phyloP scores from a whole-genome alignment of 495 filamentous ascomycete species.

The Aspergillus indologenus region DNA sequence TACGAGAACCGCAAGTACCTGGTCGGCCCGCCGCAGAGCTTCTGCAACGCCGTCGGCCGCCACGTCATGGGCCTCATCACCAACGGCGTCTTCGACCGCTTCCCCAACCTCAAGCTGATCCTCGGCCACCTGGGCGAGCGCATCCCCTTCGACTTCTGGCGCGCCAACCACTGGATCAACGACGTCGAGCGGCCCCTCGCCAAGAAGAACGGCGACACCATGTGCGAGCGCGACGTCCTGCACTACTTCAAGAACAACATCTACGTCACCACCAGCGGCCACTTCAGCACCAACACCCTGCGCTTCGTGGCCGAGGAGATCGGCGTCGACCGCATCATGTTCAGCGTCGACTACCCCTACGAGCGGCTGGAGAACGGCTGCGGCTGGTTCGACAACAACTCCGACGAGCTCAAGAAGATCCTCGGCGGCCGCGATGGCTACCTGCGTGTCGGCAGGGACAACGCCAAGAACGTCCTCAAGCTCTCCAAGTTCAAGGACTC shows the following conservation, averaged over 20 bases:
- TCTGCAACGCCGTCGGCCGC: conserved; percentile 34
- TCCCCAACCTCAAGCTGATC: conserved; percentile 50
- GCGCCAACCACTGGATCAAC: conserved; percentile 49
- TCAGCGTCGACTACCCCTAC: conserved; percentile 13
- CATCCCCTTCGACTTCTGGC: conserved; percentile 53
- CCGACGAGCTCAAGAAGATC: conserved; percentile 13
- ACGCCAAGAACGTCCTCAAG: conserved; percentile 43
- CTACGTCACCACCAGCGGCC: conserved; percentile 16
- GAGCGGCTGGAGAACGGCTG: conserved; percentile 2
- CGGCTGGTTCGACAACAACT: conserved; percentile 5
- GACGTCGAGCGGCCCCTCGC: conserved; percentile 33
- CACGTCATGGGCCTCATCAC: conserved; percentile 41
- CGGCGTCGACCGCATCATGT: conserved; percentile 8
- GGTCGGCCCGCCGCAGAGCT: conserved; percentile 32
- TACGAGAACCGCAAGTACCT: conserved; percentile 22
- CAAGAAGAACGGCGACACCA: conserved; percentile 13
- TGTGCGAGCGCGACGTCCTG: conserved; percentile 36
- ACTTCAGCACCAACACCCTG: background rate
- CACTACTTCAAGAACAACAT: conserved; percentile 45
- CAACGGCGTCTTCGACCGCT: conserved; percentile 38
- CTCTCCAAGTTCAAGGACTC: conserved; percentile 25
- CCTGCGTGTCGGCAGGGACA: conserved; percentile 35
- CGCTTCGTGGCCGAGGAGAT: conserved; percentile 1
- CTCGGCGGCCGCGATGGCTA: conserved; percentile 27
- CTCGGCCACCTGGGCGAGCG: conserved; percentile 58